Evolutionary conservation across 2,329 filamentous ascomycete species (phyloP).

Genomic region (Aphanoascus verrucosus): DNA sequence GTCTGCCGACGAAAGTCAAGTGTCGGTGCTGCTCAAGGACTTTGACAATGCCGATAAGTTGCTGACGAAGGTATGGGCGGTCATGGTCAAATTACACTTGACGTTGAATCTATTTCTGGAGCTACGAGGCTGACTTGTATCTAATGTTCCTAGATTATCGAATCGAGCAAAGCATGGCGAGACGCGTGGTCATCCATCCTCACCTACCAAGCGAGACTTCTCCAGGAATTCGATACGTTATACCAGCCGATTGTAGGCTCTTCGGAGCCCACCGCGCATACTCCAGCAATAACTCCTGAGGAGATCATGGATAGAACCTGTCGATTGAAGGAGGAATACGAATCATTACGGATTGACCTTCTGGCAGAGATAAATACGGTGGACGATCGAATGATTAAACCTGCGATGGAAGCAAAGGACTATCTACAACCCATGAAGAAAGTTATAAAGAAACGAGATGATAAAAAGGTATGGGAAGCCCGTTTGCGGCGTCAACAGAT

Average conservation of each 20-base stretch:
- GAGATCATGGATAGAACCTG: slow-evolving; percentile 54
- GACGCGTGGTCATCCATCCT: slow-evolving; percentile 68
- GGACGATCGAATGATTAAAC: slow-evolving; percentile 57
- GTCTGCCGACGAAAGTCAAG: slow-evolving; percentile 64
- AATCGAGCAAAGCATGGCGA: slow-evolving; percentile 64
- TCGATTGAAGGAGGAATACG: slow-evolving; percentile 55
- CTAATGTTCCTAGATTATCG: slow-evolving; percentile 50
- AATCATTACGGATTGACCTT: slow-evolving; percentile 61
- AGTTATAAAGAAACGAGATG: slow-evolving; percentile 74
- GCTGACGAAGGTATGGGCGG: slow-evolving; percentile 52
- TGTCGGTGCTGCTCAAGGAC: slow-evolving; percentile 63
- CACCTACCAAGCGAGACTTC: slow-evolving; percentile 54
- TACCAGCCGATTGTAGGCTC: slow-evolving; percentile 67
- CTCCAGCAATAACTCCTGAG: slow-evolving; percentile 51
- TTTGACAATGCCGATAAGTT: slow-evolving; percentile 71
- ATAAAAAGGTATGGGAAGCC: slow-evolving; percentile 49
- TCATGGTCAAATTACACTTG: slow-evolving; percentile 13
- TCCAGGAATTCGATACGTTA: slow-evolving; percentile 58
- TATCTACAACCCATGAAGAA: slow-evolving; percentile 63
- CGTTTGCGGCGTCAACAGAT: background rate
- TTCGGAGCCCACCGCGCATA: slow-evolving; percentile 45
- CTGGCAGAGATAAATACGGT: slow-evolving; percentile 60
- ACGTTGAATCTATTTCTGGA: background rate
- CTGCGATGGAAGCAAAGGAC: slow-evolving; percentile 58
- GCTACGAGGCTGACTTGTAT: background rate